These are phyloP conservation scores for Cicer arietinum DNA, from an alignment of 306 rosid genomes.

Conservation along the genomic window DNA sequence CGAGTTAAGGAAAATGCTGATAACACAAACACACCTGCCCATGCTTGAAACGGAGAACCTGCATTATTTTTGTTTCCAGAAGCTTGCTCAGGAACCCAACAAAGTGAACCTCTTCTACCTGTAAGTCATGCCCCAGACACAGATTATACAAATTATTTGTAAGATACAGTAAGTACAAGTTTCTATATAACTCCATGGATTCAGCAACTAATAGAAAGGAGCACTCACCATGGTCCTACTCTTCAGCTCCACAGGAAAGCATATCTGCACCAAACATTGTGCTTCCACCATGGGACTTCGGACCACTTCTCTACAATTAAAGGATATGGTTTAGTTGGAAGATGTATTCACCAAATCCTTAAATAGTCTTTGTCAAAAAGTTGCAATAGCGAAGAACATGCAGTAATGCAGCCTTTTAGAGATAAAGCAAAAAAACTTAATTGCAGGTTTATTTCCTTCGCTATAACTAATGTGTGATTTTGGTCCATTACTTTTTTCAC, in stretches of 20 bases:
- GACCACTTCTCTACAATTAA: slow-evolving; percentile 80
- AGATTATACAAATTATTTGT: slow-evolving; percentile 34
- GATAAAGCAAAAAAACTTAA: not conserved
- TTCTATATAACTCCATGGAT: slow-evolving; percentile 22
- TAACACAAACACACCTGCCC: slow-evolving; percentile 70
- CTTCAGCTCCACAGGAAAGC: slow-evolving; percentile 88
- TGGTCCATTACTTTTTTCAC: no score
- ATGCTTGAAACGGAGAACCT: slow-evolving; percentile 93
- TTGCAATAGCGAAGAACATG: slow-evolving; percentile 35
- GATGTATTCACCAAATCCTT: slow-evolving; percentile 44
- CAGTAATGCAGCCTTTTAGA: slow-evolving; percentile 39
- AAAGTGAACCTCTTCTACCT: slow-evolving; percentile 92
- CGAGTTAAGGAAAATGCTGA: slow-evolving; percentile 32
- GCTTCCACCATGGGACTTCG: slow-evolving; percentile 97
- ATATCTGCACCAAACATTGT: slow-evolving; percentile 91
- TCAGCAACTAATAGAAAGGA: slow-evolving; percentile 31
- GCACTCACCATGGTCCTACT: slow-evolving; percentile 80
- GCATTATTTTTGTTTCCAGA: slow-evolving; percentile 90
- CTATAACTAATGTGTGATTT: no score
- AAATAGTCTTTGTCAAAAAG: slow-evolving; percentile 29
- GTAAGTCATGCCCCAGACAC: slow-evolving; percentile 47
- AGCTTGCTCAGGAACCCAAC: slow-evolving; percentile 94
- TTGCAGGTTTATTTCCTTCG: no score
- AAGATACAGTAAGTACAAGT: slow-evolving; percentile 31
- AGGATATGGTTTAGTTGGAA: slow-evolving; percentile 46